These are phyloP conservation scores for Paramecium tetraurelia DNA, from an alignment of 73 alveolate species.

Conservation along the genomic window DNA sequence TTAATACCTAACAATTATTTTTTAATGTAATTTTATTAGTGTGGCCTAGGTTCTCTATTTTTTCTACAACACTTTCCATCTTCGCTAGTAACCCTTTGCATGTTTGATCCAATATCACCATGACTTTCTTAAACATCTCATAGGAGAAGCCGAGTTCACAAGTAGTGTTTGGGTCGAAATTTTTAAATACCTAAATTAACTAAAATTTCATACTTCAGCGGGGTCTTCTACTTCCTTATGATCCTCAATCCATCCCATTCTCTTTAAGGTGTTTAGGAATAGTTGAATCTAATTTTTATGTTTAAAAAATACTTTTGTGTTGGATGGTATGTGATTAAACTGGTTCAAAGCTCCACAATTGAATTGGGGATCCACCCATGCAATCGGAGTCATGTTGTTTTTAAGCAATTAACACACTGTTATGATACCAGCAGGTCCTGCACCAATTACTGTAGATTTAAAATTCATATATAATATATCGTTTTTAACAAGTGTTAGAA, in stretches of 20 bases:
- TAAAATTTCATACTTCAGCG: background rate
- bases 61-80: background rate
- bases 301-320: background rate
- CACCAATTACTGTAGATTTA: slow-evolving; percentile 5
- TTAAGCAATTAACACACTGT: slow-evolving; percentile 28
- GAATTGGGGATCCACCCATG: background rate
- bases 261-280: background rate
- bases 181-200: background rate
- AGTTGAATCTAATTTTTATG: background rate
- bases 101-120: background rate
- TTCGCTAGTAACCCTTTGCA: background rate
- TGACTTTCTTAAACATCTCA: background rate
- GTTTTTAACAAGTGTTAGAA: slow-evolving; percentile 23
- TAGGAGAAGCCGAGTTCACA: background rate
- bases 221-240: background rate
- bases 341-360: background rate
- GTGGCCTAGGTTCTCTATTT: background rate
- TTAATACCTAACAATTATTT: background rate
- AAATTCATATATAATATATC: slow-evolving; percentile 3
- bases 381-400: background rate
- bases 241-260: slow-evolving; percentile 1
- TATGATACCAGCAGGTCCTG: slow-evolving; percentile 44
- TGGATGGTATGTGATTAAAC: background rate
- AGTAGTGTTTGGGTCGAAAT: background rate
- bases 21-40: background rate